Evolutionary conservation across 2,329 filamentous ascomycete species (phyloP), one percentile per base, ranked within the genome.

Genomic region (Pseudophaeomoniella oleicola): DNA sequence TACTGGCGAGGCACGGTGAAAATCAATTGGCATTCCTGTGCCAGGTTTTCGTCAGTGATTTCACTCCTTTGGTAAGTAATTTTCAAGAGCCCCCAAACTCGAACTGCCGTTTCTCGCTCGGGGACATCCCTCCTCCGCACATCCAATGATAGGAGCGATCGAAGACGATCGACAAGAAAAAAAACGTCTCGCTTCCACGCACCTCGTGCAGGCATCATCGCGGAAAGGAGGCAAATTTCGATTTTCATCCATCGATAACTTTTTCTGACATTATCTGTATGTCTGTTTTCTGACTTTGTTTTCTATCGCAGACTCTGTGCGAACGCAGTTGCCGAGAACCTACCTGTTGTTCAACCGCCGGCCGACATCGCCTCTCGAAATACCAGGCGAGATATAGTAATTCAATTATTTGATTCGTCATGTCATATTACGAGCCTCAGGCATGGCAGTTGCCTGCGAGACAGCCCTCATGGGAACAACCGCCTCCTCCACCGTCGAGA

Each of bases 381-480:
- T n/a, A n/a, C n/a, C n/a, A n/a, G n/a, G n/a, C n/a, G n/a, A n/a
- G n/a, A n/a, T n/a, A n/a, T n/a, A n/a, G n/a, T n/a, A n/a, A n/a
- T n/a, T n/a, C n/a, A n/a, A 27, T 6, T 27, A n/a, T 27, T 13
- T 18, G 32, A 19, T 17, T 34, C 32, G 32, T 13, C 13, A 81
- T 81, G 74, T 71, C 77, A 49, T 81, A 77, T 60, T 81, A 80
- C 64, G 76, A 81, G 57, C 71, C 75, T 53, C 71, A 74, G 49
- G 57, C 62, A 52, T 79, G 75, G 72, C 66, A 74, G 43, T 69
- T 71, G 44, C 64, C 72, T 45, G 64, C 67, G 50, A 71, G 74
- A 50, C 78, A 81, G 62, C 57, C 70, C 15, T 76, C 75, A 32
- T 84, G 79, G 79, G 80, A 84, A 50, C 76, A 81, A 52, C 77